A percentile compares a stretch with the other conserved stretches of the same genome.
Conservation (phyloP, 768 basidiomycete species). For the Tulasnella sp. region DNA sequence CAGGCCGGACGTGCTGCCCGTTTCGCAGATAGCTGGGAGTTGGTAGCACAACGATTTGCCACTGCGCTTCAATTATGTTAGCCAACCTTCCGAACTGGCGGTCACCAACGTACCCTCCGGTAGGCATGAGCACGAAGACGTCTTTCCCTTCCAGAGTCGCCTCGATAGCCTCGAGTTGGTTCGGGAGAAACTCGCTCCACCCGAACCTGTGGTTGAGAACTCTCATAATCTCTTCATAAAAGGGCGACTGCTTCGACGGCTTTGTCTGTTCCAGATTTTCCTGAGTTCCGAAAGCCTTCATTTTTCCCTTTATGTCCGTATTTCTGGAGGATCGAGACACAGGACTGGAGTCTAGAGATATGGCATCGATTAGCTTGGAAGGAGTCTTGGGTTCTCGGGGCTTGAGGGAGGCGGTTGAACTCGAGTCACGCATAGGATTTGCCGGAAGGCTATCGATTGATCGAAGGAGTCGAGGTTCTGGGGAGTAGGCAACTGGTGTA, state of each 20-base stretch:
- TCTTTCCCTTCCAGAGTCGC: constrained; percentile 73
- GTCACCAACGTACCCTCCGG: constrained; percentile 49
- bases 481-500: background rate
- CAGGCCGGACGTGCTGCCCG: constrained; percentile 66
- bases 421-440: background rate
- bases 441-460: background rate
- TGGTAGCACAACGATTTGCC: constrained; percentile 43
- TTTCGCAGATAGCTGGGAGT: constrained; percentile 73
- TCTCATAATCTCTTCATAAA: constrained; percentile 45
- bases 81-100: constrained; percentile 57
- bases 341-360: constrained; percentile 2
- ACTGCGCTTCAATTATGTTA: constrained; percentile 21
- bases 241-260: constrained; percentile 23
- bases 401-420: background rate
- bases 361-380: background rate
- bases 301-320: background rate
- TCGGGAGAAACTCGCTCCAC: constrained; percentile 59
- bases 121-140: constrained; percentile 94
- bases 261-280: background rate
- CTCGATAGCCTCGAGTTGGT: constrained; percentile 82
- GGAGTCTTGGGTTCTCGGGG: background rate
- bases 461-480: background rate
- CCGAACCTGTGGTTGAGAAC: constrained; percentile 54
- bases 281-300: background rate
- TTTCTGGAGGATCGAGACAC: background rate